These are phyloP conservation scores for Scedosporium aurantiacum DNA, from an alignment of 2,329 filamentous ascomycete species.

Conservation along the genomic window DNA sequence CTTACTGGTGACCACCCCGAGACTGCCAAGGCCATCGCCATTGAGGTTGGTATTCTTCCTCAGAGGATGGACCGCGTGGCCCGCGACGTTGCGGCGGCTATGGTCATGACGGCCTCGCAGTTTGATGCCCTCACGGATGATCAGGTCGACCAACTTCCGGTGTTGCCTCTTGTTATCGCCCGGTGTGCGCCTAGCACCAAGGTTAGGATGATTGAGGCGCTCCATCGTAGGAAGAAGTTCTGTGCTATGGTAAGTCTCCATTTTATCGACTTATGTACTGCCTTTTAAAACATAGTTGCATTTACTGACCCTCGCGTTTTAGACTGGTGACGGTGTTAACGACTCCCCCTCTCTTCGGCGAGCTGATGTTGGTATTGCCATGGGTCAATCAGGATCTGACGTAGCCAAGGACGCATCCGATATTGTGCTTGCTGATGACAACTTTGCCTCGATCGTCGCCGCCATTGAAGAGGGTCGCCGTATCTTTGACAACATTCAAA, in stretches of 20 bases:
- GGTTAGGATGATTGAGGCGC: conserved; percentile 62
- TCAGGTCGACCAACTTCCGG: conserved; percentile 52
- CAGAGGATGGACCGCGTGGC: conserved; percentile 35
- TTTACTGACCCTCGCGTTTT: neutral
- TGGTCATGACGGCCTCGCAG: conserved; percentile 53
- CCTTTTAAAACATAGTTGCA: neutral
- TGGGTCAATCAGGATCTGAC: conserved; percentile 51
- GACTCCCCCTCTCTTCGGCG: conserved; percentile 60
- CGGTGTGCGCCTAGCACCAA: conserved; percentile 61
- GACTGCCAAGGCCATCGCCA: conserved; percentile 51
- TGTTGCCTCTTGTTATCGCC: conserved; percentile 57
- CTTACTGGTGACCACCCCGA: conserved; percentile 56
- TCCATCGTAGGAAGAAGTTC: conserved; percentile 54
- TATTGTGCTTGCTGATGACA: conserved; percentile 61
- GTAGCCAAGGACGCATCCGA: conserved; percentile 56
- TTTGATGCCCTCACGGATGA: conserved; percentile 54
- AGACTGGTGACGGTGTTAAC: conserved; percentile 63
- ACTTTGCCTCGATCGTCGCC: conserved; percentile 61
- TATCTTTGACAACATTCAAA: conserved; percentile 68
- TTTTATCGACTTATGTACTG: neutral
- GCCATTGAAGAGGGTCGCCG: conserved; percentile 61
- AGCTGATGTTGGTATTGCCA: conserved; percentile 62
- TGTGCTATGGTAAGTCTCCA: conserved; percentile 45
- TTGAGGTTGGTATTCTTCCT: conserved; percentile 49
- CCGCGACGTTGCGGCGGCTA: conserved; percentile 40